Percentiles rank a stretch among this genome's conserved stretches.
Evolutionary conservation across 2,329 filamentous ascomycete genomes (phyloP).

Genomic region (Chaetomiaceae sp.): DNA sequence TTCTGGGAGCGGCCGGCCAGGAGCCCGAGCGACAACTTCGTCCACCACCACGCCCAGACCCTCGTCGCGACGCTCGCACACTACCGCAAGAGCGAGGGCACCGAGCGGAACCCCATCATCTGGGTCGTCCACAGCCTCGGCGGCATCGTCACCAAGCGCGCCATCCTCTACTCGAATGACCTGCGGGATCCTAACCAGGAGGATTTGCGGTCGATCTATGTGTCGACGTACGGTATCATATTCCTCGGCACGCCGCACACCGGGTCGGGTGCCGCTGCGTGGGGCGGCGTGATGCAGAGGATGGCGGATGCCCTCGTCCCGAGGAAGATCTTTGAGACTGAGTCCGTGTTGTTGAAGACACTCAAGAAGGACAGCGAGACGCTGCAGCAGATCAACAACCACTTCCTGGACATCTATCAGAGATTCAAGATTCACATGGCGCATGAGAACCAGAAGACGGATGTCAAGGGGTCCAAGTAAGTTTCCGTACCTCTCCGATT

Average conservation of each 20-base stretch:
- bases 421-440: conserved; percentile 72
- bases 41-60: conserved; percentile 68
- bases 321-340: conserved; percentile 61
- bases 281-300: conserved; percentile 62
- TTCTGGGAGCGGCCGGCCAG: conserved; percentile 21
- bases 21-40: conserved; percentile 59
- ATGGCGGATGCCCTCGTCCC: conserved; percentile 64
- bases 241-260: conserved; percentile 75
- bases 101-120: conserved; percentile 62
- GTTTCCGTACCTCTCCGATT: conserved; percentile 14
- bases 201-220: conserved; percentile 62
- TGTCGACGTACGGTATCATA: conserved; percentile 71
- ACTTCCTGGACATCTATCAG: conserved; percentile 67
- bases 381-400: conserved; percentile 67
- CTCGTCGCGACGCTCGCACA: conserved; percentile 59
- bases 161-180: conserved; percentile 63
- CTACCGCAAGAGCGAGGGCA: conserved; percentile 56
- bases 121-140: conserved; percentile 73
- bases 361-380: conserved; percentile 72
- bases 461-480: conserved; percentile 58
- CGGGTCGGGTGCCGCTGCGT: conserved; percentile 63
- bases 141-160: conserved; percentile 67
- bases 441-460: conserved; percentile 68
- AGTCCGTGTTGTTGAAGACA: conserved; percentile 63
- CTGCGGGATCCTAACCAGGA: conserved; percentile 56